Evolutionary conservation across 2,329 filamentous ascomycete genomes (phyloP).

Genomic region (Passalora sequoiae): DNA sequence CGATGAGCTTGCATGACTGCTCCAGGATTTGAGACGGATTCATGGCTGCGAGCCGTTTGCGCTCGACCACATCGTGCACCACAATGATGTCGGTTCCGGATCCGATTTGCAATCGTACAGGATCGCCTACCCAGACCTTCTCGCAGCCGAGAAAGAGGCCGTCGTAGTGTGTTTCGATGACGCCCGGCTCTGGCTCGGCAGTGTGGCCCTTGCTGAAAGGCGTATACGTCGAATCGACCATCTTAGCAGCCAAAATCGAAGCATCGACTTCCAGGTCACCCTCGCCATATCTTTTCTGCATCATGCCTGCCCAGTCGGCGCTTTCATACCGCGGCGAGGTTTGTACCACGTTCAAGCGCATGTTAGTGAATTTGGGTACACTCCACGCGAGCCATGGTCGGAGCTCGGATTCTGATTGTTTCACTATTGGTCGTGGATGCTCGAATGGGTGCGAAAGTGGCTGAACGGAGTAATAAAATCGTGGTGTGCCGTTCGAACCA

Average conservation of each 20-base stretch:
- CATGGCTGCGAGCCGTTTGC: slow-evolving; percentile 24
- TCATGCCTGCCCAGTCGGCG: slow-evolving; percentile 47
- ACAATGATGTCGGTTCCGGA: slow-evolving; percentile 47
- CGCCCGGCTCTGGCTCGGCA: slow-evolving; percentile 33
- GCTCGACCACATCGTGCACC: slow-evolving; percentile 42
- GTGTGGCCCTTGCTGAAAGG: slow-evolving; percentile 47
- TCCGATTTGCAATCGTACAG: slow-evolving; percentile 48
- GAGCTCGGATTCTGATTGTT: slow-evolving; percentile 44
- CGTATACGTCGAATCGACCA: slow-evolving; percentile 52
- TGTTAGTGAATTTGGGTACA: slow-evolving; percentile 48
- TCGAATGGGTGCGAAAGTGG: slow-evolving; percentile 40
- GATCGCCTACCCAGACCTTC: slow-evolving; percentile 57
- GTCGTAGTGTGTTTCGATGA: slow-evolving; percentile 45
- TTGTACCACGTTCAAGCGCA: slow-evolving; percentile 38
- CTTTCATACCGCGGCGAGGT: slow-evolving; percentile 42
- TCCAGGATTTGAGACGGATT: slow-evolving; percentile 22
- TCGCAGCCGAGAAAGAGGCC: slow-evolving; percentile 55
- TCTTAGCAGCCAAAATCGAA: slow-evolving; percentile 54
- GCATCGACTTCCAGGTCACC: slow-evolving; percentile 52
- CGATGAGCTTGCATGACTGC: slow-evolving; percentile 39
- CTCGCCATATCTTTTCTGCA: slow-evolving; percentile 40
- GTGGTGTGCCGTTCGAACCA: slow-evolving; percentile 2
- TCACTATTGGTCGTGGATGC: slow-evolving; percentile 35
- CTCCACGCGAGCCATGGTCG: slow-evolving; percentile 57
- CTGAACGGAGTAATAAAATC: slow-evolving; percentile 31